Base-by-base conservation (phyloP, 495 filamentous ascomycete genomes). In the Aspergillus bertholletiae region DNA sequence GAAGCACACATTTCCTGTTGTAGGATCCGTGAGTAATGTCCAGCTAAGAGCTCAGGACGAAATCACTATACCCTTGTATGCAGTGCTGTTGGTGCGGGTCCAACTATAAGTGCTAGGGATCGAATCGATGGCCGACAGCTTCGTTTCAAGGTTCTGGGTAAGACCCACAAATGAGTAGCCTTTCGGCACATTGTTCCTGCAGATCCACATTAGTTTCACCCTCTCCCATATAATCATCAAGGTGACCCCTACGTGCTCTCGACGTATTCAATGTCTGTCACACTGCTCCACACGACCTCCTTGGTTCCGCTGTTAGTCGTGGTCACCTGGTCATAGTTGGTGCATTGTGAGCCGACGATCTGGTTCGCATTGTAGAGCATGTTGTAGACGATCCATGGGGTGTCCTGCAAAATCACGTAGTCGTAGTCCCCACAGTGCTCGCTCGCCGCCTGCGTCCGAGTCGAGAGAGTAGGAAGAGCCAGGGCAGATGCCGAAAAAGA, bases 111-210 rank as follows among this genome's bases (percentile, higher is more conserved):
- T 59, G 5, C 66, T 61, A 1, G 71, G 71, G 44, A 74, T 72
- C 7, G 62, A 65, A 12, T 53, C 54, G 57, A 74, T 74, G 18
- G 61, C 62, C 18, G 59, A 60, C 12, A 74, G 53, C 12, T 53
- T 60, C 46, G 64, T 68, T 51, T 69, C 62, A 20, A 74, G 61
- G 41, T 68, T 68, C 43, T 67, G 54, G 8, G 66, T 70, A 2
- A 74, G 50, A n/a, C 69, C 71, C 46, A 74, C 61, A 53, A 71
- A 71, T 9, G 65, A 64, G 58, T 74, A 74, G 7, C 71, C 71
- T 53, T 74, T 74, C 52, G 64, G 63, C 20, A 71, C 52, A 30
- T 69, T 69, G 46, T 66, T 59, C 30, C 66, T 68, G 5, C 51
- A 28, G n/a, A 44, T 34, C 30, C 2, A 2, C 13, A 12, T 34